Evolutionary conservation across 768 basidiomycete genomes (phyloP).

Genomic region (Collybia sordida): DNA sequence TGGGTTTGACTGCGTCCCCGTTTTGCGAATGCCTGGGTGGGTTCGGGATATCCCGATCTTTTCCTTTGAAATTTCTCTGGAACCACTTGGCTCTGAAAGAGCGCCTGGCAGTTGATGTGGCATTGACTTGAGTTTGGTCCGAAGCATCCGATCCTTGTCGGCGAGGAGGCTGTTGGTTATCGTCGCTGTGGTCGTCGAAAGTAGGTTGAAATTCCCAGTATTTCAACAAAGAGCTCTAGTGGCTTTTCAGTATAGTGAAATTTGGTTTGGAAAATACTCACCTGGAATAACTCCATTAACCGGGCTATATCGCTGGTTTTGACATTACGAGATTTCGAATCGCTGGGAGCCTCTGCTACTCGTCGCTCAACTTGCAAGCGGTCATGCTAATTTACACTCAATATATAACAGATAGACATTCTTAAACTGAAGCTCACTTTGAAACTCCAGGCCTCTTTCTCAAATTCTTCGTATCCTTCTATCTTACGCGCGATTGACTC

Average conservation of each 20-base stretch:
- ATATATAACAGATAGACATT: constrained; percentile 6
- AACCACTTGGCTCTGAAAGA: constrained; percentile 23
- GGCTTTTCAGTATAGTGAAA: background rate
- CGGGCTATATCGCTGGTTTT: constrained; percentile 80
- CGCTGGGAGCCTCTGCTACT: constrained; percentile 42
- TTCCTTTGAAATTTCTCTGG: constrained; percentile 25
- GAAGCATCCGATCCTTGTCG: constrained; percentile 27
- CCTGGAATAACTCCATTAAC: constrained; percentile 85
- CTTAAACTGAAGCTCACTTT: constrained; percentile 46
- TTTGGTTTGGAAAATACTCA: constrained; percentile 16
- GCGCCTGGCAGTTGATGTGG: constrained; percentile 16
- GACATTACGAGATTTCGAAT: constrained; percentile 46
- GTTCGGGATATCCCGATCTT: constrained; percentile 21
- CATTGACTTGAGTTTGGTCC: constrained; percentile 41
- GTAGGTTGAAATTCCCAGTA: constrained; percentile 69
- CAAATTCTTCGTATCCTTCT: constrained; percentile 70
- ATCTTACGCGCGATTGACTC: constrained; percentile 56
- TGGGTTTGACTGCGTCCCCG: constrained; percentile 25
- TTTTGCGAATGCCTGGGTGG: constrained; percentile 15
- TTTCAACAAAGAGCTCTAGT: constrained; percentile 64
- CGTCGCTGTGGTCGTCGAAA: constrained; percentile 22
- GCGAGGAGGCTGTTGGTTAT: constrained; percentile 21
- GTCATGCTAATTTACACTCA: constrained; percentile 54
- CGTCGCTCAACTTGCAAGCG: constrained; percentile 72
- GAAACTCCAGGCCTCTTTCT: constrained; percentile 76